A percentile compares a stretch with the other conserved stretches of the same genome.
phyloP scores from a whole-genome alignment of 768 basidiomycete species.

The Hirschioporus abietinus region DNA sequence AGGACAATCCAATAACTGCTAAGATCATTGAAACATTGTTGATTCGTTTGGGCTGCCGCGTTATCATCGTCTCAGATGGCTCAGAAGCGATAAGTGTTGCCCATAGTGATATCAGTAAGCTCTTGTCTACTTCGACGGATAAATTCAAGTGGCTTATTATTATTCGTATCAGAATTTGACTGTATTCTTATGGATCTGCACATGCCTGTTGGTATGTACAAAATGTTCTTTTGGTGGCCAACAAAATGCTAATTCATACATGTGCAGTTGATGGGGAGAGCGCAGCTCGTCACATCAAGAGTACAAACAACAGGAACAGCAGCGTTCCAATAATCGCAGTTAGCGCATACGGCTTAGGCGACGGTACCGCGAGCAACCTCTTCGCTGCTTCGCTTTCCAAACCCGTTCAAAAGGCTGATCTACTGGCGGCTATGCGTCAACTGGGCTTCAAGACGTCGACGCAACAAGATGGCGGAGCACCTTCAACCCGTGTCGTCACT shows the following conservation, averaged over 20 bases:
- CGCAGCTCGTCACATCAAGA: slow-evolving; percentile 95
- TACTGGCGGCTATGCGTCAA: slow-evolving; percentile 73
- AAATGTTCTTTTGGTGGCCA: slow-evolving; percentile 14
- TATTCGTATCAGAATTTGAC: slow-evolving; percentile 70
- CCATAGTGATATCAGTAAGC: slow-evolving; percentile 95
- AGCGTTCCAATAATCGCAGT: slow-evolving; percentile 90
- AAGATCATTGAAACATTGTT: slow-evolving; percentile 96
- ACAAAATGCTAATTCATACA: not conserved
- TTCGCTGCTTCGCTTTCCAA: slow-evolving; percentile 83
- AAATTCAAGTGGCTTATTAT: slow-evolving; percentile 17
- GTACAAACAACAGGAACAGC: slow-evolving; percentile 91
- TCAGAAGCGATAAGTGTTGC: slow-evolving; percentile 96
- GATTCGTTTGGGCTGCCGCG: slow-evolving; percentile 90
- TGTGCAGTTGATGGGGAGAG: slow-evolving; percentile 85
- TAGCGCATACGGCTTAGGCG: slow-evolving; percentile 77
- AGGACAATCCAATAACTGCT: slow-evolving; percentile 96
- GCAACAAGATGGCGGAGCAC: slow-evolving; percentile 45
- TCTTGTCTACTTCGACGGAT: slow-evolving; percentile 9
- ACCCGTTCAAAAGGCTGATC: slow-evolving; percentile 83
- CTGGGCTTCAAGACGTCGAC: slow-evolving; percentile 89
- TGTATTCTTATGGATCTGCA: slow-evolving; percentile 93
- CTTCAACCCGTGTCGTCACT: slow-evolving; percentile 45
- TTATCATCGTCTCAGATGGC: slow-evolving; percentile 93
- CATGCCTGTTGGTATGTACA: slow-evolving; percentile 83
- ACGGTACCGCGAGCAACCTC: slow-evolving; percentile 56